These are phyloP conservation scores for Pseudogymnoascus sp. DNA, from an alignment of 2,329 filamentous ascomycete genomes.

Conservation along the genomic window DNA sequence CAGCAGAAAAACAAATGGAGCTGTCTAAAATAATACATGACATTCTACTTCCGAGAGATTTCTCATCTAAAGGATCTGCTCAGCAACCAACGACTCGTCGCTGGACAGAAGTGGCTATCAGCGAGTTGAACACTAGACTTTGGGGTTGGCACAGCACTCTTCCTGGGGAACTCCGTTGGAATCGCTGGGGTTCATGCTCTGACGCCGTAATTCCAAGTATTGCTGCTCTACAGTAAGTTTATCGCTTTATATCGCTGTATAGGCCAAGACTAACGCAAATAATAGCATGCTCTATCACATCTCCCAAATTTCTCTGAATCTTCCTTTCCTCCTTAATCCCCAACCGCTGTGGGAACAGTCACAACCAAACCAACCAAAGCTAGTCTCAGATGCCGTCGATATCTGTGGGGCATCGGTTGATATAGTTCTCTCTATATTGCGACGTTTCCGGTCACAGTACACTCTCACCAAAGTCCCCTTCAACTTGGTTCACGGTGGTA, in stretches of 20 bases:
- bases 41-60: background rate
- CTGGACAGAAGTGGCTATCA: constrained; percentile 10
- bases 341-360: background rate
- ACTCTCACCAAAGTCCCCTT: constrained; percentile 10
- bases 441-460: constrained; percentile 14
- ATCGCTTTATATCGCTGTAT: background rate
- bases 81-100: background rate
- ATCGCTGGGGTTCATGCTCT: constrained; percentile 13
- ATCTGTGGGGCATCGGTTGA: constrained; percentile 14
- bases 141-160: constrained; percentile 12
- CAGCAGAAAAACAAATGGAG: constrained; percentile 1
- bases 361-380: background rate
- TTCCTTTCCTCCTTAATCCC: background rate
- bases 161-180: constrained; percentile 12
- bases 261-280: background rate
- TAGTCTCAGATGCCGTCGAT: background rate
- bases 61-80: background rate
- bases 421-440: constrained; percentile 11
- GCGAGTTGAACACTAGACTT: constrained; percentile 13
- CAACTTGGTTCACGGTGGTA: constrained; percentile 13
- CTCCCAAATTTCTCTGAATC: constrained; percentile 3
- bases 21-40: constrained; percentile 7
- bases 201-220: constrained; percentile 13
- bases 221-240: constrained; percentile 14
- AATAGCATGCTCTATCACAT: constrained; percentile 11